Conservation (phyloP, 2,329 filamentous ascomycete genomes). For the Lachnum nothofagi region DNA sequence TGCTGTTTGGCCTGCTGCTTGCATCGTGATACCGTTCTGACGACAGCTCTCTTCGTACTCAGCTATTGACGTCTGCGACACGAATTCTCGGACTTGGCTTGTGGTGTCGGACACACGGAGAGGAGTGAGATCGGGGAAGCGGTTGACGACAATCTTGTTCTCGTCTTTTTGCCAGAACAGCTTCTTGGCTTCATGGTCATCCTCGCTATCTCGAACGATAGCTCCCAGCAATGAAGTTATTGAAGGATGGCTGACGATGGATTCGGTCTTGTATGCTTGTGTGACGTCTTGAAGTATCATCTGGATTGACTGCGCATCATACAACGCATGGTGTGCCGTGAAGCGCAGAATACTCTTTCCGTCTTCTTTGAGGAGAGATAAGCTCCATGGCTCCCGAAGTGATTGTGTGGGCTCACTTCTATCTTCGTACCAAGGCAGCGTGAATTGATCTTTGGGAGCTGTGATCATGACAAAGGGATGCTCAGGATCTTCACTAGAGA, state of each 20-base stretch:
- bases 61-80: constrained; percentile 37
- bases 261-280: constrained; percentile 33
- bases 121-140: constrained; percentile 73
- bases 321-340: constrained; percentile 67
- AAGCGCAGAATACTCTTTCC: constrained; percentile 20
- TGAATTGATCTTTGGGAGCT: constrained; percentile 37
- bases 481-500: constrained; percentile 53
- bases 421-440: constrained; percentile 39
- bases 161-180: constrained; percentile 61
- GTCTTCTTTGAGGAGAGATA: constrained; percentile 14
- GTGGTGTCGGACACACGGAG: constrained; percentile 38
- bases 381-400: constrained; percentile 26
- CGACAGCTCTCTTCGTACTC: constrained; percentile 54
- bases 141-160: constrained; percentile 52
- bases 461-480: constrained; percentile 72
- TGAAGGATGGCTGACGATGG: constrained; percentile 25
- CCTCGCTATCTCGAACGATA: constrained; percentile 38
- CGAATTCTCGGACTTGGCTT: constrained; percentile 34
- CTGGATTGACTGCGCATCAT: constrained; percentile 72
- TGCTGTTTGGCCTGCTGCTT: constrained; percentile 68
- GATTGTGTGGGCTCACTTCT: constrained; percentile 7
- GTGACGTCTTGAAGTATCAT: constrained; percentile 58
- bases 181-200: constrained; percentile 34
- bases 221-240: constrained; percentile 41
- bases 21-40: constrained; percentile 61